Percentiles rank a stretch among this genome's conserved stretches.
These are phyloP conservation scores for Auxenochlorella pyrenoidosa DNA, from an alignment of 139 green algal species.

Conservation along the genomic window DNA sequence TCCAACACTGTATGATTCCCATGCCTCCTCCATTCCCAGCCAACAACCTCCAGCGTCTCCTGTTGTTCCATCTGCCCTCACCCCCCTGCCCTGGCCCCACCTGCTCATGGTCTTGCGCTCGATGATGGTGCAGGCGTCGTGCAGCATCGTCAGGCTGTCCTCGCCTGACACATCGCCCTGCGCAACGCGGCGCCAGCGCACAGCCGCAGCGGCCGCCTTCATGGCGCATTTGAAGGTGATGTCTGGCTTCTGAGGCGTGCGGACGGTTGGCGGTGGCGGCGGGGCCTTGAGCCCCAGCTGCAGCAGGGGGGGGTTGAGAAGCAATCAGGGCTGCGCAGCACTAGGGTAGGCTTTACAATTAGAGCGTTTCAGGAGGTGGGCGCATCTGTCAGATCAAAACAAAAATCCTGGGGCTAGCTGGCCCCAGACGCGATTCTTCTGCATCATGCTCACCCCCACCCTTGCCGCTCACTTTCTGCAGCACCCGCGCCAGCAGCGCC, in stretches of 20 bases:
- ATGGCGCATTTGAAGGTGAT: slow-evolving; percentile 1
- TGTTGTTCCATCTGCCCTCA: too few relatives aligned
- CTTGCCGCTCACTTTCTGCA: not conserved
- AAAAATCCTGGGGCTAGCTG: too few relatives aligned
- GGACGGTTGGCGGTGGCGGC: not conserved
- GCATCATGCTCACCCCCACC: too few relatives aligned
- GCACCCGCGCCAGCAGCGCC: not conserved
- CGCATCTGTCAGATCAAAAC: not conserved
- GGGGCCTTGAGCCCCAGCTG: slow-evolving; percentile 4
- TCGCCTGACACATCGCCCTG: not conserved
- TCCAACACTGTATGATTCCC: too few relatives aligned
- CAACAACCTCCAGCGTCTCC: too few relatives aligned
- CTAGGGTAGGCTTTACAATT: too few relatives aligned
- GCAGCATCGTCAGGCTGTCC: slow-evolving; percentile 10
- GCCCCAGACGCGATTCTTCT: too few relatives aligned
- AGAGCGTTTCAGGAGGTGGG: too few relatives aligned
- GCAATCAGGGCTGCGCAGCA: too few relatives aligned
- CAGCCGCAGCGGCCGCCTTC: not conserved
- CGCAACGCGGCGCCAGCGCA: not conserved
- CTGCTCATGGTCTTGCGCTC: slow-evolving; percentile 17
- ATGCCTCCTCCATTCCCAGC: too few relatives aligned
- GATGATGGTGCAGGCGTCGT: slow-evolving; percentile 21
- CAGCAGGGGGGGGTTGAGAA: not conserved
- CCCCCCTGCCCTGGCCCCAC: not conserved
- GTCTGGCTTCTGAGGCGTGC: not conserved